These are phyloP conservation scores for Zygosaccharomyces siamensis DNA, from an alignment of 805 yeast species.

Conservation along the genomic window DNA sequence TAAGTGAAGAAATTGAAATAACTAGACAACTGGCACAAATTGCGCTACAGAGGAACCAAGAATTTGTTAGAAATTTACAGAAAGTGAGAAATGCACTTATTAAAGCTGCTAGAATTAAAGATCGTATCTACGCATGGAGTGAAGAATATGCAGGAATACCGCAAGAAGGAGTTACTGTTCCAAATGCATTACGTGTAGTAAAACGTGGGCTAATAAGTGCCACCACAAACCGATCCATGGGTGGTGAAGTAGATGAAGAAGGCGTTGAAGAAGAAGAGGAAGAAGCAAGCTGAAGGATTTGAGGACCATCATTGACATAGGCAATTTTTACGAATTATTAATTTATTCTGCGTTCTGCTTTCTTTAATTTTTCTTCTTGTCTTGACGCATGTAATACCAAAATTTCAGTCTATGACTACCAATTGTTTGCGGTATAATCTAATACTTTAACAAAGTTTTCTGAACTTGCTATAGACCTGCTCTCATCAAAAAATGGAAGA, in stretches of 20 bases:
- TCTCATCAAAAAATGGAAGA: conserved; percentile 41
- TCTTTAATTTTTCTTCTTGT: too few species aligned
- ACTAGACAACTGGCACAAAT: conserved; percentile 71
- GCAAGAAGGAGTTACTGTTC: conserved; percentile 42
- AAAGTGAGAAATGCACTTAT: conserved; percentile 69
- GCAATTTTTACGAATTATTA: not conserved
- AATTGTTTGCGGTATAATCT: conserved; percentile 34
- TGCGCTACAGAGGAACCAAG: conserved; percentile 77
- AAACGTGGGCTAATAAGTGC: conserved; percentile 36
- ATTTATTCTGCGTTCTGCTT: not conserved
- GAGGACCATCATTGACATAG: not conserved
- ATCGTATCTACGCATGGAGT: conserved; percentile 74
- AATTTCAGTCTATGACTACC: conserved; percentile 24
- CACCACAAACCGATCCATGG: conserved; percentile 32
- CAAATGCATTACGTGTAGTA: conserved; percentile 33
- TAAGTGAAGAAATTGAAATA: conserved; percentile 57
- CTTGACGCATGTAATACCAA: not conserved
- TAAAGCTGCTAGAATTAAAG: conserved; percentile 70
- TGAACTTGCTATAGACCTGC: conserved; percentile 7
- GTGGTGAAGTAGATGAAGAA: conserved; percentile 25
- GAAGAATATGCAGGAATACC: conserved; percentile 71
- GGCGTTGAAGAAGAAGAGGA: conserved; percentile 24
- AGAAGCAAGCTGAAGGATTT: conserved; percentile 1
- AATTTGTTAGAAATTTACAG: conserved; percentile 75
- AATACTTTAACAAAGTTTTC: conserved; percentile 40